phyloP scores from a whole-genome alignment of 148 eudicot genomes.

The Rhododendron kiyosumense region DNA sequence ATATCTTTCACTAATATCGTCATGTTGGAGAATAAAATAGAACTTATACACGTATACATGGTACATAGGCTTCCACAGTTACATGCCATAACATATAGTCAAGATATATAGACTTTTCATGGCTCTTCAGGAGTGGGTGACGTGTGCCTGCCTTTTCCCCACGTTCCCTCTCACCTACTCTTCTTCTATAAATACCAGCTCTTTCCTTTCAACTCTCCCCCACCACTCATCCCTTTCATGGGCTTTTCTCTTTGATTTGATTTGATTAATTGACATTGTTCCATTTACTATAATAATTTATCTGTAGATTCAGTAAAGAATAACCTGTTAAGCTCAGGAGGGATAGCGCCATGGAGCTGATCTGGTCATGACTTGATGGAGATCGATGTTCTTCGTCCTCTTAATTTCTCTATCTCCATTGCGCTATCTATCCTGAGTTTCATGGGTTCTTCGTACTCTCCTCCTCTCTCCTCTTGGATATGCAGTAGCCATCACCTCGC shows the following conservation, averaged over 20 bases:
- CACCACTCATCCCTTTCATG: neutral
- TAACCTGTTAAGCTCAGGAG: slow-evolving; percentile 91
- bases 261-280: neutral
- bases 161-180: neutral
- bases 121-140: neutral
- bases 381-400: neutral
- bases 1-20: no score
- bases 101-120: neutral
- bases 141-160: neutral
- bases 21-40: no score
- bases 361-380: neutral
- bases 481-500: neutral
- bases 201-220: neutral
- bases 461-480: neutral
- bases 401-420: neutral
- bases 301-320: slow-evolving; percentile 10
- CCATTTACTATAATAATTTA: neutral
- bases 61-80: neutral
- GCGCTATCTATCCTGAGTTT: slow-evolving; percentile 52
- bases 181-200: slow-evolving; percentile 4
- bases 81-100: neutral
- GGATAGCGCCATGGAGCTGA: slow-evolving; percentile 61
- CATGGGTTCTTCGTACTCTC: slow-evolving; percentile 19
- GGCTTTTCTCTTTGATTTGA: neutral
- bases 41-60: neutral